Conservation (phyloP, 352 stramenopile genomes). For the Phytophthora vignae region DNA sequence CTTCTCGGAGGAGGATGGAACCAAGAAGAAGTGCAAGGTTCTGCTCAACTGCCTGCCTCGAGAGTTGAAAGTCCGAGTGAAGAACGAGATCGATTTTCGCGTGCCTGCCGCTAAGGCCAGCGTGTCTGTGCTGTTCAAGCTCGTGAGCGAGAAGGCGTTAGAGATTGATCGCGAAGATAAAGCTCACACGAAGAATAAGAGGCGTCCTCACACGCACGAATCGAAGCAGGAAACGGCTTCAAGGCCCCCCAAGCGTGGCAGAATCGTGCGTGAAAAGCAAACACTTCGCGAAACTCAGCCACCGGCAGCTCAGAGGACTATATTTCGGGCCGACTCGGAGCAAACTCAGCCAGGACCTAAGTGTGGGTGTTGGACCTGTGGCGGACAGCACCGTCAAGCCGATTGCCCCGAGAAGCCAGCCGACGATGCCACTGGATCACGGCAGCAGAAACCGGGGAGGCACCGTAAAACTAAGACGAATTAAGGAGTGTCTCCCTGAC, state of each 20-base stretch:
- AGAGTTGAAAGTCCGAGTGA: conserved; percentile 9
- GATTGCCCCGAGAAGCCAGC: conserved; percentile 2
- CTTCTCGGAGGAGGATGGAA: conserved; percentile 5
- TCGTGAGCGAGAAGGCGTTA: conserved; percentile 16
- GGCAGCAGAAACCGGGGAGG: conserved; percentile 10
- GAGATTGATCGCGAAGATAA: conserved; percentile 15
- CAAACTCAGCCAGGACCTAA: conserved; percentile 4
- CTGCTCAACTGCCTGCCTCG: conserved; percentile 10
- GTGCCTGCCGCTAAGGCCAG: conserved; percentile 13
- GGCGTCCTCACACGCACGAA: not conserved
- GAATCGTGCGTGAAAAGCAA: not conserved
- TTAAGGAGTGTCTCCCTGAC: conserved; percentile 14
- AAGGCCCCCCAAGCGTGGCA: not conserved
- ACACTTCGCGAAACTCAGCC: not conserved
- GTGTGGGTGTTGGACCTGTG: conserved; percentile 25
- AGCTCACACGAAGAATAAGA: conserved; percentile 8
- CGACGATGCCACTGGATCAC: not conserved
- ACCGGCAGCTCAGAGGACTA: not conserved
- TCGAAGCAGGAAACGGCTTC: not conserved
- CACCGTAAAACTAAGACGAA: conserved; percentile 19
- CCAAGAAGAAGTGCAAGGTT: conserved; percentile 27
- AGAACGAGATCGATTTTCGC: conserved; percentile 13
- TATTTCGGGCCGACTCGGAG: conserved; percentile 20
- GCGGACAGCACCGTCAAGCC: conserved; percentile 18
- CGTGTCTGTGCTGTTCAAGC: conserved; percentile 11